Evolutionary conservation across 2,329 filamentous ascomycete genomes (phyloP), one percentile per base, ranked within the genome.

Genomic region (Ambrosiella xylebori): DNA sequence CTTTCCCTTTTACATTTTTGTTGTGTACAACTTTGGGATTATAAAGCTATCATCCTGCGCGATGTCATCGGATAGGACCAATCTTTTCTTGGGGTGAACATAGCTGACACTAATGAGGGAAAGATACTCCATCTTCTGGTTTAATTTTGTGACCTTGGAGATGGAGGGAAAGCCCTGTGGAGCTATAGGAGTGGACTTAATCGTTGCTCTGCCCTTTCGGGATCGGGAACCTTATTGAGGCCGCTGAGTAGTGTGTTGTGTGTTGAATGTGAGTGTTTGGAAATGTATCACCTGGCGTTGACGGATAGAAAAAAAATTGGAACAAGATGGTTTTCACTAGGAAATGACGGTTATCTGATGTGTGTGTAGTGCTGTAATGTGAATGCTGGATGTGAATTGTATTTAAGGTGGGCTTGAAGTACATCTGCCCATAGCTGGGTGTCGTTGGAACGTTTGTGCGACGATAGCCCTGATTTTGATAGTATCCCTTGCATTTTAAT

Each of bases 81-180:
- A 51, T 51, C 27, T 12, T 45, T 50, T 50, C 63, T 63, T 62
- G 65, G 73, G 74, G 56, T 61, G 35, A 72, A 76, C 73, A 74
- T 81, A 80, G 77, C 77, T 73, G 76, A 84, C 82, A 85, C 89
- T 96, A 78, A 96, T 86, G 90, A 96, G 89, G 91, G 91, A 97
- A 97, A 97, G 91, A 97, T 89, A 95, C 85, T 88, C 79, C 70
- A 71, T 65, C 60, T 62, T 58, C 59, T 12, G 37, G 39, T 59
- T 61, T 60, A 63, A 60, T 62, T 59, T 62, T 58, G 62, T 61
- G 58, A 53, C 55, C 63, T 40, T 17, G 17, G 56, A 62, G 54
- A 61, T 71, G 73, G 84, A 88, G 90, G 89, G 91, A 97, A 96
- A 89, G 91, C 91, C 91, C 89, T 96, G 90, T 93, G 82, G 78